Percentiles rank a stretch among this genome's conserved stretches.
phyloP scores from a whole-genome alignment of 805 yeast species.

The Suhomyces kilbournensis region DNA sequence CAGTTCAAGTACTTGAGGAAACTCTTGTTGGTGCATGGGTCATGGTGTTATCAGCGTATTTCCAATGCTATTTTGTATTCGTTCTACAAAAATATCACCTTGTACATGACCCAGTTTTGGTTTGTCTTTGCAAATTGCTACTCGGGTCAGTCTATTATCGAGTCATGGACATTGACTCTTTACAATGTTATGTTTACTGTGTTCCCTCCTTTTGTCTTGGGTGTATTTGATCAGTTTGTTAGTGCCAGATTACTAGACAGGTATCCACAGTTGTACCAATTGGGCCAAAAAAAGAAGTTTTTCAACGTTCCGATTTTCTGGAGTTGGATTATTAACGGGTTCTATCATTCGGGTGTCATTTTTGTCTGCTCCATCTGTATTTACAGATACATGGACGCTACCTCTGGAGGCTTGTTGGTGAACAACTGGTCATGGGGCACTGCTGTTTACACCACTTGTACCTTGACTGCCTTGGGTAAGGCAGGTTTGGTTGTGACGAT shows the following conservation, averaged over 20 bases:
- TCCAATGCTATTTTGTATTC: conserved; percentile 91
- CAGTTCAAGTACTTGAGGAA: conserved; percentile 87
- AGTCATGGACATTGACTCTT: conserved; percentile 96
- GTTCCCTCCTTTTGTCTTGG: conserved; percentile 92
- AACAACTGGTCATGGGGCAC: conserved; percentile 97
- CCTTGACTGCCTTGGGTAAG: conserved; percentile 86
- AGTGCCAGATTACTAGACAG: conserved; percentile 84
- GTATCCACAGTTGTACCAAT: conserved; percentile 87
- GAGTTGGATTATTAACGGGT: conserved; percentile 97
- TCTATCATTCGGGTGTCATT: conserved; percentile 85
- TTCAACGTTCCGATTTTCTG: conserved; percentile 90
- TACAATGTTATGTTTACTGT: conserved; percentile 94
- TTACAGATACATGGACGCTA: conserved; percentile 63
- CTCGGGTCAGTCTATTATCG: conserved; percentile 94
- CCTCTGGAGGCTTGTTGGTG: conserved; percentile 65
- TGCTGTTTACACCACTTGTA: conserved; percentile 81
- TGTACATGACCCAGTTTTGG: conserved; percentile 99
- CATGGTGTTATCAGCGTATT: conserved; percentile 96
- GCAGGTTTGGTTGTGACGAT: conserved; percentile 88
- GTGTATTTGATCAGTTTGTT: conserved; percentile 95
- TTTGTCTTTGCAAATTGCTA: conserved; percentile 87
- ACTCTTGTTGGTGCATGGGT: conserved; percentile 86
- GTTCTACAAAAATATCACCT: conserved; percentile 90
- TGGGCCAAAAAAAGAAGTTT: conserved; percentile 86
- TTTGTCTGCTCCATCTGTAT: conserved; percentile 70